Conservation (phyloP, 2,329 filamentous ascomycete genomes). For the Paraphoma sp. region DNA sequence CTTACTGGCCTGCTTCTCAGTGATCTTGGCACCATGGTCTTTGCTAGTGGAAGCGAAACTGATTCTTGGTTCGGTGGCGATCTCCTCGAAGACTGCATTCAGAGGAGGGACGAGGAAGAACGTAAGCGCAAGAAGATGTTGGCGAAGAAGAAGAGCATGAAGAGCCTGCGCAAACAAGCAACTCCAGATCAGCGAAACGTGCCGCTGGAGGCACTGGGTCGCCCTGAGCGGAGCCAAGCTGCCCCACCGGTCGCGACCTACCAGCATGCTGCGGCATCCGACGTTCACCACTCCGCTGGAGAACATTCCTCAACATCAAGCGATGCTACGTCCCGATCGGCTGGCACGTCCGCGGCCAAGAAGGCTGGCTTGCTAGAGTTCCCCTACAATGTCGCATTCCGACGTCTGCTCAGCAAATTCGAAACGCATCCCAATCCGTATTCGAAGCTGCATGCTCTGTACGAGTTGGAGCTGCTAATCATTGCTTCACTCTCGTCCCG, state of each 20-base stretch:
- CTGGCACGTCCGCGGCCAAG: constrained; percentile 50
- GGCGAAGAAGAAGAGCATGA: constrained; percentile 62
- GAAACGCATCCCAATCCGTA: constrained; percentile 88
- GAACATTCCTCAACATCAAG: constrained; percentile 55
- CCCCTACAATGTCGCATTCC: constrained; percentile 81
- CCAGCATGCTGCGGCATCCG: constrained; percentile 49
- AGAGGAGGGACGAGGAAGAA: constrained; percentile 50
- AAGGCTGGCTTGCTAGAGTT: constrained; percentile 65
- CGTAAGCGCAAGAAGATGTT: constrained; percentile 46
- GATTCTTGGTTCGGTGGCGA: constrained; percentile 80
- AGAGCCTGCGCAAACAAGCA: constrained; percentile 59
- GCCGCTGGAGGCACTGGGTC: constrained; percentile 52
- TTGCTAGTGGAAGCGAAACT: constrained; percentile 89
- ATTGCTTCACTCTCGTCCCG: constrained; percentile 72
- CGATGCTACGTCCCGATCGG: constrained; percentile 52
- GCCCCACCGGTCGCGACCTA: constrained; percentile 52
- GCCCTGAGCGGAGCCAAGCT: constrained; percentile 49
- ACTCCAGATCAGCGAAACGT: constrained; percentile 45
- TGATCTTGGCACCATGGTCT: constrained; percentile 85
- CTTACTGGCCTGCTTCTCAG: constrained; percentile 86
- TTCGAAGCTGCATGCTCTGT: constrained; percentile 81
- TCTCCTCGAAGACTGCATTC: constrained; percentile 56
- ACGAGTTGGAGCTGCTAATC: constrained; percentile 83
- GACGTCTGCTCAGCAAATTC: constrained; percentile 81
- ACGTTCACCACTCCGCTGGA: constrained; percentile 51